Evolutionary conservation across 257 asterid species (phyloP).

Genomic region (Cynanchum wilfordii): DNA sequence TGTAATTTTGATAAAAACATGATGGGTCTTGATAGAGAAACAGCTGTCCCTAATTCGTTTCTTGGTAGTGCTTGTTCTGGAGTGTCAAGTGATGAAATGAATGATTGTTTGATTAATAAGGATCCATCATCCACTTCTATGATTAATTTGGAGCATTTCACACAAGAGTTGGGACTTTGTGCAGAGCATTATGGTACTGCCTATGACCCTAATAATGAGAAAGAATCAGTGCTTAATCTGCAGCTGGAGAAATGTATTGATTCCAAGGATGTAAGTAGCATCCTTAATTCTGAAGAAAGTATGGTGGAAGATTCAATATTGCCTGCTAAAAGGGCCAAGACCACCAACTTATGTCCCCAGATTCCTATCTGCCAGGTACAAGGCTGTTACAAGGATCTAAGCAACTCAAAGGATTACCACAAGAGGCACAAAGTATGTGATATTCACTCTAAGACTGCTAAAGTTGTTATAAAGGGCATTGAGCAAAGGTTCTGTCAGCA

Average conservation of each 20-base stretch:
- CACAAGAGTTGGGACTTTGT: constrained; percentile 15
- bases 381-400: constrained; percentile 64
- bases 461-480: constrained; percentile 53
- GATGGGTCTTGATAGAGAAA: constrained; percentile 15
- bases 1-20: constrained; percentile 18
- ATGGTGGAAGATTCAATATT: constrained; percentile 24
- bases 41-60: constrained; percentile 21
- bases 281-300: constrained; percentile 18
- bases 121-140: constrained; percentile 6
- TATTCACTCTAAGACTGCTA: constrained; percentile 59
- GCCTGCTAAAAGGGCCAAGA: constrained; percentile 34
- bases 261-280: constrained; percentile 21
- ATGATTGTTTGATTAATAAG: constrained; percentile 8
- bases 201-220: constrained; percentile 4
- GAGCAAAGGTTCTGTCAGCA: constrained; percentile 79
- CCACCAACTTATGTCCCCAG: constrained; percentile 26
- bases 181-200: constrained; percentile 9
- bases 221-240: constrained; percentile 4
- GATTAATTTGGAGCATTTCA: constrained; percentile 7
- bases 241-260: constrained; percentile 12
- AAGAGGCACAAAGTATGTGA: constrained; percentile 75
- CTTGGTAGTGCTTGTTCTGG: constrained; percentile 7
- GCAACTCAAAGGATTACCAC: constrained; percentile 62
- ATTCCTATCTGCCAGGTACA: constrained; percentile 54
- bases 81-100: constrained; percentile 13